Evolutionary conservation across 2,329 filamentous ascomycete genomes (phyloP), one percentile per base, ranked within the genome.

Genomic region (Fusarium tjaetaba): DNA sequence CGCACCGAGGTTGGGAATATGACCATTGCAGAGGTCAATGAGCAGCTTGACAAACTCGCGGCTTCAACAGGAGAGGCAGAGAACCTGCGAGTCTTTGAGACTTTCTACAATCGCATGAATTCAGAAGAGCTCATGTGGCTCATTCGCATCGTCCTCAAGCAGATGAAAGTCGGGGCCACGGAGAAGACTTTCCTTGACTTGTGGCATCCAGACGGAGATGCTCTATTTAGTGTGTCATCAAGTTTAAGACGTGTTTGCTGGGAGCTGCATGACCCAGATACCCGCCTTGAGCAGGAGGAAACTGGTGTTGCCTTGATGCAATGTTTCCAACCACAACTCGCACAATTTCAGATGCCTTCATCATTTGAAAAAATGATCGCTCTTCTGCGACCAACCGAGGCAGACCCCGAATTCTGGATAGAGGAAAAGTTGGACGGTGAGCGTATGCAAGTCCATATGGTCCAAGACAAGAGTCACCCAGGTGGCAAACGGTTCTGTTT

Each of bases 341-440:
- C 96, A 9, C 93, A 96, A 73, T 98, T 97, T 72, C 94, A 98
- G 81, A 93, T 93, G 87, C 89, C 93, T 39, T 91, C 91, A 0
- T 87, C 86, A 5, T 94, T 97, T 75, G 89, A 94, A 61, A 93
- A 91, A 79, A 94, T 97, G 89, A 90, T 97, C 4, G 86, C 90
- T 24, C 91, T 88, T 61, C 82, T 92, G 82, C 88, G 90, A 5
- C 86, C 88, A 0, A 92, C 90, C 0, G 88, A 92, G 30, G 91
- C 94, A 0, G 91, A 97, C 59, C 86, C 88, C 1, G 90, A 93
- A 14, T 99, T 97, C 79, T 98, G 95, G 95, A 96, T 98, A 53
- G 96, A 99, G 81, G 96, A 99, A 83, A 99, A 99, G 82, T 86
- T 99, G 14, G 96, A 99, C 76, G 96, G 96, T 3, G 96, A 99